Base-by-base conservation (phyloP, 495 filamentous ascomycete species). In the Hypoxylon trugodes region DNA sequence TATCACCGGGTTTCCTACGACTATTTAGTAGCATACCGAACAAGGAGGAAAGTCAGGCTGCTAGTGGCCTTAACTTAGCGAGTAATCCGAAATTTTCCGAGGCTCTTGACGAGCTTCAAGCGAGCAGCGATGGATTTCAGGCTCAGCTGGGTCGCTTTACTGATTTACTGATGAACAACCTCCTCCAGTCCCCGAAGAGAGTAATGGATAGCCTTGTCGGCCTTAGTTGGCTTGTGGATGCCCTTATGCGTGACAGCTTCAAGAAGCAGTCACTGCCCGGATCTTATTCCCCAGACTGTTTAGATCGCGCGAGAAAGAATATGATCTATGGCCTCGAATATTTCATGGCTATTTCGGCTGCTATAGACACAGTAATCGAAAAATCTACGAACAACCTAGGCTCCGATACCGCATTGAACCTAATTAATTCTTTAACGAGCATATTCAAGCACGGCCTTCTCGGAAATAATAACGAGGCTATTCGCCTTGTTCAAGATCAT, bases 371-470 rank as follows among this genome's bases (percentile, higher is more conserved):
- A 22, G 69, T 82, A 45, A 75, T 83, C 18, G 82, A 84, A 2
- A 84, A 78, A 41, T 74, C 78, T 37, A 73, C 78, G 56, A 83
- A 78, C 25, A 75, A 70, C 42, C 68, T 85, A 21, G 69, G 72
- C 9, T 67, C 71, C 7, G 79, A 82, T 3, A 71, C 74, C 54
- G 80, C 84, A 3, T 65, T 70, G 50, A 72, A 37, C 6, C 73
- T 81, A 25, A 62, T 80, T 18, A 18, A 24, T 4, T 47, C 59
- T 13, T 59, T 84, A 40, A 62, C 78, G 30, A 65, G 69, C 18
- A 75, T 84, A 26, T 71, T 82, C 30, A 74, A 69, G 48, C 22
- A 70, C 18, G 69, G 80, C 25, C 65, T 89, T 2, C 70, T 69
- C 2, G 68, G 74, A 1, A 74, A 77, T 3, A 67, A 62, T 18